Evolutionary conservation across 1,284 basidiomycete genomes (phyloP).

Genomic region (Ganoderma lucidum): DNA sequence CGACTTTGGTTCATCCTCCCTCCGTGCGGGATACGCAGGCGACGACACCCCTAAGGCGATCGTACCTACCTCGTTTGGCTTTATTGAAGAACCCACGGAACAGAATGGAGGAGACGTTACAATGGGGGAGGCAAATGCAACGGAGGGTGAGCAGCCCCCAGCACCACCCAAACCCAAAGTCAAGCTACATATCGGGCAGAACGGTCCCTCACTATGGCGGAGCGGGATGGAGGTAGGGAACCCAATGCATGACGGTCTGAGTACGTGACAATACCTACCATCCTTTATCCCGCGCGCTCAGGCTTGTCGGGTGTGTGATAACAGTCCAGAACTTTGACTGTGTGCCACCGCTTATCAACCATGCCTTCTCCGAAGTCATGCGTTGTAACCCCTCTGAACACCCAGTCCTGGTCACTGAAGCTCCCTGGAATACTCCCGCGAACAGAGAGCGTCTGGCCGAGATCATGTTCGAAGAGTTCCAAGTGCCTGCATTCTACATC

Average conservation of each 20-base stretch:
- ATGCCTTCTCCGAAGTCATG: slow-evolving; percentile 81
- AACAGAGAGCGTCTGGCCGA: slow-evolving; percentile 95
- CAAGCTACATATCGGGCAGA: slow-evolving; percentile 88
- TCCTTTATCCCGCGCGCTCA: not conserved
- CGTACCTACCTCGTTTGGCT: slow-evolving; percentile 91
- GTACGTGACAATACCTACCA: slow-evolving; percentile 57
- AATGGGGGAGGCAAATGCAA: slow-evolving; percentile 59
- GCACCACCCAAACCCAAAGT: slow-evolving; percentile 45
- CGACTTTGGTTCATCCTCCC: slow-evolving; percentile 91
- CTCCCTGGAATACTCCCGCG: slow-evolving; percentile 93
- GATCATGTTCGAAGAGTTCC: slow-evolving; percentile 96
- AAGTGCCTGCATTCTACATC: slow-evolving; percentile 96
- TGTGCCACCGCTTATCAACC: slow-evolving; percentile 76
- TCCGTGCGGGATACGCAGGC: slow-evolving; percentile 96
- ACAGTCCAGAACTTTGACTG: slow-evolving; percentile 84
- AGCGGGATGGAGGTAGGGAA: slow-evolving; percentile 87
- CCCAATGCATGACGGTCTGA: slow-evolving; percentile 87
- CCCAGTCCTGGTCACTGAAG: slow-evolving; percentile 93
- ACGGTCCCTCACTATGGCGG: slow-evolving; percentile 93
- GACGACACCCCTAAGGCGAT: slow-evolving; percentile 96
- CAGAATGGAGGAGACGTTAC: slow-evolving; percentile 53
- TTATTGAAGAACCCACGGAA: slow-evolving; percentile 48
- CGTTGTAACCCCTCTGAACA: slow-evolving; percentile 83
- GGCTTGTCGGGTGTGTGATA: not conserved
- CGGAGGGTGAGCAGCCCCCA: slow-evolving; percentile 40